phyloP scores from a whole-genome alignment of 371 early-diverging fungal species.

The Caulochytrium protostelioides region DNA sequence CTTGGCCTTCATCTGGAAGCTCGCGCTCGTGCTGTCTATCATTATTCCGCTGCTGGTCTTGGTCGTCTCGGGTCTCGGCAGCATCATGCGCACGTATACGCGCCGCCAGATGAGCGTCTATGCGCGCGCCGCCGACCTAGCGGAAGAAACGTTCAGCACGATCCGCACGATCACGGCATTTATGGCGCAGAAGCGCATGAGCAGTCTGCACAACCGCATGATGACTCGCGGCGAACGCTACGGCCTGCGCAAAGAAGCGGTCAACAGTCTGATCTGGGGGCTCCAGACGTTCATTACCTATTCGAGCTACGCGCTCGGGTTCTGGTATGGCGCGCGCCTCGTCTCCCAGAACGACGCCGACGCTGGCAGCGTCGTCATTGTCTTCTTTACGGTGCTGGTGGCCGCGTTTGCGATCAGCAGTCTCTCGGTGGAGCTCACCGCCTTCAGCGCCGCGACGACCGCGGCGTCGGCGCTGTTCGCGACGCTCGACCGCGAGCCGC shows the following conservation, averaged over 20 bases:
- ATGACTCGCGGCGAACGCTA: too few relatives aligned
- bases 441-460: too few relatives aligned
- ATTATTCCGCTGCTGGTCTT: neutral
- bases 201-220: too few relatives aligned
- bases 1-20: constrained; percentile 63
- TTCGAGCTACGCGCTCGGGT: constrained; percentile 30
- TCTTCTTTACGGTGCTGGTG: constrained; percentile 23
- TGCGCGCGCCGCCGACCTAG: constrained; percentile 46
- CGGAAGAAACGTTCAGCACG: constrained; percentile 61
- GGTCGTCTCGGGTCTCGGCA: neutral
- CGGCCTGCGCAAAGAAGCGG: too few relatives aligned
- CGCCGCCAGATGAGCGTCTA: constrained; percentile 1
- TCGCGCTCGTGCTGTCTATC: constrained; percentile 55
- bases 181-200: constrained; percentile 50
- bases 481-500: constrained; percentile 12
- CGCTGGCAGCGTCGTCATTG: constrained; percentile 26
- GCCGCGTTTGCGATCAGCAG: constrained; percentile 6
- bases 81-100: constrained; percentile 10
- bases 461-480: constrained; percentile 37
- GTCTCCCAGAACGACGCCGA: constrained; percentile 19
- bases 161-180: constrained; percentile 77
- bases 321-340: constrained; percentile 37
- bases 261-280: neutral
- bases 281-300: constrained; percentile 5
- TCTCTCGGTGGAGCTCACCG: too few relatives aligned